Evolutionary conservation across 1,139 yeast genomes (phyloP), one percentile per base, ranked within the genome.

Genomic region (Suhomyces maxii): DNA sequence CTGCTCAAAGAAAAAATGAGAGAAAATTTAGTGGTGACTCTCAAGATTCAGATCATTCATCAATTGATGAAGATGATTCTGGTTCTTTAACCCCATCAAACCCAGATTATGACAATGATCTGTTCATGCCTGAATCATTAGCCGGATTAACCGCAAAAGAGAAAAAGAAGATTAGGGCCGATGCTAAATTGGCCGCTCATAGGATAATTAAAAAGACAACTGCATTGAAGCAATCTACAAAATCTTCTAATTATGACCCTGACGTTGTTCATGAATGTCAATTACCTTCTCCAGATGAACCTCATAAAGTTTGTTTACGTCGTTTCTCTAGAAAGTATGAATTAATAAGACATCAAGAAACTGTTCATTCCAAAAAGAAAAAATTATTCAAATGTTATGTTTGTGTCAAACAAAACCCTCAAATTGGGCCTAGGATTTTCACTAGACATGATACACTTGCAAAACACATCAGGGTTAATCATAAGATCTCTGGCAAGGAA

Each of bases 391-490:
- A 87, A 61, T 93, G 99, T 66, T 84, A 84, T 60, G 84, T 86
- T 37, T 93, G 99, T 69, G 86, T 84, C 38, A 83, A 81, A 56
- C 84, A 80, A 56, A 72, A 75, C 52, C 80, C 80, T 0, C 60
- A 60, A 8, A 68, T 70, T 25, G 79, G 79, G 0, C 75, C 83
- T 14, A 69, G 93, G 68, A 89, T 96, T 2, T 93, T 93, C 63
- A 87, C 96, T 42, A 81, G 99, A 54, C 88, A 90, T 65, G 99
- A 93, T 67, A 97, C 99, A 2, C 77, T 93, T 54, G 90, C 96
- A 18, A 83, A 97, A 61, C 99, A 93, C 65, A 84, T 89, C 41
- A 77, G 96, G 51, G 93, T 89, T 31, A 91, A 93, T 69, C 98
- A 91, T 67, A 82, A 83, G 48, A 75, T 86, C 32, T 77, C 80